Base-by-base conservation (phyloP, 2,329 filamentous ascomycete species). In the Alternaria dauci region DNA sequence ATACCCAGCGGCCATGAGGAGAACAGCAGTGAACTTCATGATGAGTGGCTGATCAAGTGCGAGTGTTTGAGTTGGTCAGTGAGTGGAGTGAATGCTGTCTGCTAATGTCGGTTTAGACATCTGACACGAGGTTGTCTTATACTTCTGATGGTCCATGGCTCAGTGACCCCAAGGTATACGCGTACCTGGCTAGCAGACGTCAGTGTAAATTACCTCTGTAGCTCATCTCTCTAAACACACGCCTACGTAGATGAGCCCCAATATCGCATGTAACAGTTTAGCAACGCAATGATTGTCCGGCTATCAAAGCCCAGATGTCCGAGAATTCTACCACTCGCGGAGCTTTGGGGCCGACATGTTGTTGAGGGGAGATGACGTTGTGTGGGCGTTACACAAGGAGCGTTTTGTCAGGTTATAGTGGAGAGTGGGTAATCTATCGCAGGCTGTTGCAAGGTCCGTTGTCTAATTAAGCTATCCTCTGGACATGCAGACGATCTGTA, bases 1-100 rank as follows among this genome's bases (percentile, higher is more conserved):
- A 11, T 57, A 66, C 63, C 61, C 61, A 52, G 61, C 39, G 41
- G 54, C 63, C 51, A 66, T 50, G 41, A 66, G 32, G 28, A 62
- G 7, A 20, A 62, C 32, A 41, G 52, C 4, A 2, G 61, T 58
- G 59, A 66, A 44, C 42, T 58, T 62, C 63, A 66, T 66, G 36
- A 32, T 57, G 42, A 28, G 28, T 11, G 26, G 39, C 52, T 5
- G 36, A 43, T 26, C n/a, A 11, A 9, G 30, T 48, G 20, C 39
- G 14, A 48, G 32, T 36, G 38, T 14, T 39, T 2, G 16, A 46
- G 30, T n/a, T 14, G n/a, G 38, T 50, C 14, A 46, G 7, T 39
- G 25, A 50, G 12, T 34, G n/a, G 7, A 48, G 36, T 23, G 42
- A 23, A 28, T 36, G n/a, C 16, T 42, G 41, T 42, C 41, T 32